Percentiles rank a stretch among this genome's conserved stretches.
Evolutionary conservation across 2,329 filamentous ascomycete species (phyloP).

Genomic region (Lachnellula hyalina): DNA sequence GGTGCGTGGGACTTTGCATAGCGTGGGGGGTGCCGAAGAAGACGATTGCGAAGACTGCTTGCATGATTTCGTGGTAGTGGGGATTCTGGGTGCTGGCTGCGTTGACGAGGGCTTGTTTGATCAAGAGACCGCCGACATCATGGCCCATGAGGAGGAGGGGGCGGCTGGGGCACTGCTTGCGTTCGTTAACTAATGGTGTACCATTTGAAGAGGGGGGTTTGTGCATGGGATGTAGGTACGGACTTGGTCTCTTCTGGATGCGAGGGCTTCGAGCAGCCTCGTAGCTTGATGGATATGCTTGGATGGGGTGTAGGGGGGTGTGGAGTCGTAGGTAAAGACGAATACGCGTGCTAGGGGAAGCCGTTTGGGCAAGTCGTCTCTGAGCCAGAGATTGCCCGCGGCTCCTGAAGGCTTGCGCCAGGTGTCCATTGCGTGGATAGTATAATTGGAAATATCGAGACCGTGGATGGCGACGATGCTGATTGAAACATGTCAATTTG

Average conservation of each 20-base stretch:
- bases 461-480: not conserved
- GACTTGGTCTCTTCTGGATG: not conserved
- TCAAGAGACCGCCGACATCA: constrained; percentile 22
- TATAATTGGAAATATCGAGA: not conserved
- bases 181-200: not conserved
- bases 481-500: not conserved
- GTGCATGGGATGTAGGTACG: not conserved
- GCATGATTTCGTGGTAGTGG: not conserved
- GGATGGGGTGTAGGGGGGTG: not conserved
- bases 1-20: not conserved
- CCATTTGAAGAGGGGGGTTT: not conserved
- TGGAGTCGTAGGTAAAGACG: not conserved
- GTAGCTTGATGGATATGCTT: not conserved
- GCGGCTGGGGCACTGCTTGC: constrained; percentile 3
- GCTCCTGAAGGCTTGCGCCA: not conserved
- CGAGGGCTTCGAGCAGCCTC: not conserved
- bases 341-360: not conserved
- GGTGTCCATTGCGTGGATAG: not conserved
- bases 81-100: not conserved
- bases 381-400: not conserved
- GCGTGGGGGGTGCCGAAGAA: not conserved
- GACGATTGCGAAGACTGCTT: not conserved
- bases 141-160: constrained; percentile 16
- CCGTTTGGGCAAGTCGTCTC: not conserved
- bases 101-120: constrained; percentile 18